Base-by-base conservation (phyloP, 2,329 filamentous ascomycete genomes). In the Claviceps sp. region DNA sequence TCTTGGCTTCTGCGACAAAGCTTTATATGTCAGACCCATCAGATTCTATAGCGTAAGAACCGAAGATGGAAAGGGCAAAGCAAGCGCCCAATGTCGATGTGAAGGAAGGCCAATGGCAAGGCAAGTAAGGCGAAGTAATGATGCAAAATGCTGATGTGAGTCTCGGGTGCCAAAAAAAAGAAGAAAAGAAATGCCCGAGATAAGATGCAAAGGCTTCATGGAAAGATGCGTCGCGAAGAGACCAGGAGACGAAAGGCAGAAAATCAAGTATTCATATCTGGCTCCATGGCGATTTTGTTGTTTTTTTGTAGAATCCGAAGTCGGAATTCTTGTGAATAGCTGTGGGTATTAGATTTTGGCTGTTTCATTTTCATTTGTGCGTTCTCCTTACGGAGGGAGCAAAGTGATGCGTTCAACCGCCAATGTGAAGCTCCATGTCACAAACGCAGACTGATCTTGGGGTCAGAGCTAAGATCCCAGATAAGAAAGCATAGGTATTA, bases 401-500 rank as follows among this genome's bases (percentile, higher is more conserved):
- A 45, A 45, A 24, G 19, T 19, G 38, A 24, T 45, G 45, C 49
- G 41, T 52, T 38, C 46, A 45, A 46, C 47, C 30, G 47, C 41
- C 38, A 40, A 11, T 38, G 51, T 43, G 45, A 45, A 40, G 39
- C 46, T 52, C 41, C 26, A 19, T 34, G 30, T 16, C 51, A 52
- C 50, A 52, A 37, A 43, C 39, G 44, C 45, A 39, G 45, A 38
- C 37, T 42, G 19, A 10, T 11, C 13, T 11, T 5, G 50, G 50
- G 39, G 7, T 19, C 37, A 24, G 22, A 19, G 26, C 2, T 13
- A 48, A 48, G 41, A 48, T 26, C 45, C 45, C 38, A 43, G 43
- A 14, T 59, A 60, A 43, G 43, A 14, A 58, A 60, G 61, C 61
- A 62, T 57, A 53, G 24, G 19, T 49, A 54, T 54, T 11, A 50